phyloP scores from a whole-genome alignment of 345 rosid species.

The Gossypium longicalyx region DNA sequence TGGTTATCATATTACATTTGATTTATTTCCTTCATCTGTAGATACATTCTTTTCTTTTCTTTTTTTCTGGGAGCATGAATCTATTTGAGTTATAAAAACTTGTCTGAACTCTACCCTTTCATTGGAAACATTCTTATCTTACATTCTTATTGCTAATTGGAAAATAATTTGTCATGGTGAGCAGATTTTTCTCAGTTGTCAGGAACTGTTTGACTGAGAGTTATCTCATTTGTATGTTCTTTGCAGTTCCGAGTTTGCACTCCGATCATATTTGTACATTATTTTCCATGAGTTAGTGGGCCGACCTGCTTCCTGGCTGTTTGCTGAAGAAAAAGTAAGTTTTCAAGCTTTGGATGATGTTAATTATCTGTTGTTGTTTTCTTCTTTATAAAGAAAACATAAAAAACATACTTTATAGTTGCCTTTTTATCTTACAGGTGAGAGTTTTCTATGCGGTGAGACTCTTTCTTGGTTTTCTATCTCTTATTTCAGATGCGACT shows the following conservation, averaged over 20 bases:
- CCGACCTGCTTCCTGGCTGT: constrained; percentile 76
- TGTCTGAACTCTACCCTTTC: neutral
- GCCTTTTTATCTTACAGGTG: constrained; percentile 44
- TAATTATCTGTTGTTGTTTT: neutral
- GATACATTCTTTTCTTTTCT: neutral
- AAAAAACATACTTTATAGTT: neutral
- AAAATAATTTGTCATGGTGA: neutral
- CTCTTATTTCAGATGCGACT: constrained; percentile 76
- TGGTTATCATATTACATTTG: neutral
- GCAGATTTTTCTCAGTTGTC: neutral
- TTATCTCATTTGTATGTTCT: constrained; percentile 4
- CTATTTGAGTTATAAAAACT: neutral
- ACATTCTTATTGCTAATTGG: neutral
- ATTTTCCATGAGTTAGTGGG: constrained; percentile 78
- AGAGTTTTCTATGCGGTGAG: constrained; percentile 93
- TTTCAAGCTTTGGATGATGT: constrained; percentile 3
- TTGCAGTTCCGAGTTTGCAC: constrained; percentile 89
- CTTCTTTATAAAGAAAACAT: neutral
- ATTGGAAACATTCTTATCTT: neutral
- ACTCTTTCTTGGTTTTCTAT: constrained; percentile 77
- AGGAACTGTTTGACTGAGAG: neutral
- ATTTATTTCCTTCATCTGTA: neutral
- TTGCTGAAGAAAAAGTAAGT: constrained; percentile 77
- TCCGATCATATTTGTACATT: constrained; percentile 81
- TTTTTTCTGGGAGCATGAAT: neutral